Evolutionary conservation across 2,329 filamentous ascomycete species (phyloP), one percentile per base, ranked within the genome.

Genomic region (Dothideomycetes sp.): DNA sequence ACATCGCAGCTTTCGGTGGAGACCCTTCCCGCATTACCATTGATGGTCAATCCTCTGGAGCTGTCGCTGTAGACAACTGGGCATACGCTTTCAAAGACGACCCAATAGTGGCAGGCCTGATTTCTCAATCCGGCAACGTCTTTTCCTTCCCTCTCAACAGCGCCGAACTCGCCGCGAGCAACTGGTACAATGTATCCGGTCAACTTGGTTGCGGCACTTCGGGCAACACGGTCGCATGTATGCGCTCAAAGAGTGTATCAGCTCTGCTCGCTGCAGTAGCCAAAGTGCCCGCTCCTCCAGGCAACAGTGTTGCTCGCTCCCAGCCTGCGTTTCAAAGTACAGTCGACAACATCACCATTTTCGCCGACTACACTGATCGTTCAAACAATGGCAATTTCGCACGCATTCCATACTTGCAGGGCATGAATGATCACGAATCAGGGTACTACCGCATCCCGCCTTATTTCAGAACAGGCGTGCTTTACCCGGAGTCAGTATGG

Each of bases 341-440:
- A 5, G 34, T 48, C 15, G 54, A 58, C 37, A 46, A 49, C 5
- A 39, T 47, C 29, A 45, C 44, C 4, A 50, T 57, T 8, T 57
- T 57, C 33, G 37, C 40, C 1, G 50, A 55, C 33, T 56, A 56
- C 38, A 44, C 47, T 3, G 29, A 37, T 2, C 38, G 48, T 9
- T 45, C 50, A 2, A 38, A 50, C 4, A 38, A 37, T 3, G 53
- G 49, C 3, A 41, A 45, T 15, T 69, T 68, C 45, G 59, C 58
- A 12, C 60, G 54, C 15, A 45, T 55, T 30, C 68, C 69, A 0
- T 53, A 66, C 1, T 44, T 72, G 0, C 47, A 62, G 3, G 66
- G 64, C 11, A 63, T 62, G 45, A 68, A 62, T 39, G 40, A 68
- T 45, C 61, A 69, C 40, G 69, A 72, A 47, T 60, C 64, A 3